A percentile compares a stretch with the other conserved stretches of the same genome.
Conservation (phyloP, 2,329 filamentous ascomycete species). For the Paradendryphiella salina region DNA sequence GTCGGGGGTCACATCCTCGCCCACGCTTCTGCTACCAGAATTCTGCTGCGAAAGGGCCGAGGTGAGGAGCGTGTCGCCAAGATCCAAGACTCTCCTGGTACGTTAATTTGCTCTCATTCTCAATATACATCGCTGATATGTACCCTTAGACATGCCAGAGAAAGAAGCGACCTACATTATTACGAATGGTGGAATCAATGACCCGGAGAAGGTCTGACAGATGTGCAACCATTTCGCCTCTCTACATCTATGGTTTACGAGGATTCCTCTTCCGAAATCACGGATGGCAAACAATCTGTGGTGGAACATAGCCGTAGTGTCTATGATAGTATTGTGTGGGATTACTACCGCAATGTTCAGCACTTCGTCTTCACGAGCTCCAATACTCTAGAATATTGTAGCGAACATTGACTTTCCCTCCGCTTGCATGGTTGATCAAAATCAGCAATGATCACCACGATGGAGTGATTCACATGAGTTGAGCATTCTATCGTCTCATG, state of each 20-base stretch:
- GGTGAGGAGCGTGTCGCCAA: slow-evolving; percentile 72
- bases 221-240: not conserved
- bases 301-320: not conserved
- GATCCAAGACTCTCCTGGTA: slow-evolving; percentile 68
- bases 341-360: no score
- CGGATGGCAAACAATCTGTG: no score
- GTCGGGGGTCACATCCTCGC: slow-evolving; percentile 70
- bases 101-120: slow-evolving; percentile 8
- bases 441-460: no score
- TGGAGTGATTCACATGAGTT: no score
- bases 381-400: no score
- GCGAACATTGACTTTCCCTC: no score
- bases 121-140: slow-evolving; percentile 22
- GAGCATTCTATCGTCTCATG: no score
- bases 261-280: not conserved
- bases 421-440: no score
- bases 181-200: slow-evolving; percentile 68
- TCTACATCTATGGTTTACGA: not conserved
- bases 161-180: slow-evolving; percentile 71
- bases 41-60: slow-evolving; percentile 68
- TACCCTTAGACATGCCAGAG: slow-evolving; percentile 63
- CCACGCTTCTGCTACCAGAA: slow-evolving; percentile 68
- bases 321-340: not conserved
- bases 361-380: no score
- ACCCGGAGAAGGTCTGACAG: slow-evolving; percentile 63